Evolutionary conservation across 305 asterid genomes (phyloP), one percentile per base, ranked within the genome.

Genomic region (Solanum chacoense): DNA sequence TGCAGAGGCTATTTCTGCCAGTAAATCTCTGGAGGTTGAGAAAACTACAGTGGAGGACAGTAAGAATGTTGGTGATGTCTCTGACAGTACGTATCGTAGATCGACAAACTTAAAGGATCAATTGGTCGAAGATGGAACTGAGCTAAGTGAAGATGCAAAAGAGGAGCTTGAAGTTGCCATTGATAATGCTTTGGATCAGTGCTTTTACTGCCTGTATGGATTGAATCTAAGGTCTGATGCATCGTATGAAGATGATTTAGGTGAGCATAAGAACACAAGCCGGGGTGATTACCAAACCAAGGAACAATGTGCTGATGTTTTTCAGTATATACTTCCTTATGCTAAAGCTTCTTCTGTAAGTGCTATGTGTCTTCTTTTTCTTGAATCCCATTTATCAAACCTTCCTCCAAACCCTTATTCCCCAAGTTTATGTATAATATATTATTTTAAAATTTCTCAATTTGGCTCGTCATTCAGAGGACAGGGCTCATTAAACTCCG

Each of bases 271-370:
- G 93, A 95, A 96, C 90, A 98, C 98, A 63, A 95, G 99, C 93
- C 98, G 95, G 72, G 99, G 98, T 89, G 98, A 98, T 90, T 98
- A 98, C 91, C 99, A 98, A 93, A 98, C 98, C 31, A 98, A 98
- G 94, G 99, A 98, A 92, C 99, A 98, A 89, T 98, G 99, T 91
- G 98, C 98, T 90, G 99, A 96, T 90, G 99, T 98, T 91, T 96
- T 98, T 89, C 98, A 93, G 89, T 95, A 98, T 91, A 92, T 98
- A 89, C 98, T 98, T 91, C 97, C 99, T 29, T 98, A 96, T 93
- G 98, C 99, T 18, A 95, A 94, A 94, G 99, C 97, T 91, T 96
- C 98, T 90, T 96, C 99, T 86, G 99, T 96, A 88, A 96, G 99
- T 93, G 75, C 87, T 76, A 24, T 81, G 45, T 91, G 40, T 89